phyloP scores from a whole-genome alignment of 805 yeast genomes.

The Lachancea kluyveri region DNA sequence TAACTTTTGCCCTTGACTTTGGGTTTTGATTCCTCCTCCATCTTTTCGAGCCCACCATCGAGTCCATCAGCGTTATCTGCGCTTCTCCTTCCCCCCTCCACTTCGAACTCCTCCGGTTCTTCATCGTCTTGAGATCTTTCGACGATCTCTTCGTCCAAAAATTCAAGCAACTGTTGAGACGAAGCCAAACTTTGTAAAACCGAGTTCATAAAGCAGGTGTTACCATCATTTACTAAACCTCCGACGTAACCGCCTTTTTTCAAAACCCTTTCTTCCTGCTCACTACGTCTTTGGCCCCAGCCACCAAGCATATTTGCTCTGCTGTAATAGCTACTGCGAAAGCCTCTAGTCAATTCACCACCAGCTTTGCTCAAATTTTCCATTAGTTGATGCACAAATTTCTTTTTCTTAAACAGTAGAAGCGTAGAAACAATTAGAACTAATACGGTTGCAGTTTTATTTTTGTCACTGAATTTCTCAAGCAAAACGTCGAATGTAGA shows the following conservation, averaged over 20 bases:
- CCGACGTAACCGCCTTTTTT: conserved; percentile 71
- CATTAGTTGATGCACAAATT: conserved; percentile 6
- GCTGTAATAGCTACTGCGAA: conserved; percentile 11
- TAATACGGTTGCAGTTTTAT: conserved; percentile 4
- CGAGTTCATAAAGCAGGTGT: conserved; percentile 91
- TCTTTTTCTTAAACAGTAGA: conserved; percentile 9
- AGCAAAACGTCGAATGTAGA: conserved; percentile 4
- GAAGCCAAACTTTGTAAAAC: conserved; percentile 81
- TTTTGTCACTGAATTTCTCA: conserved; percentile 3
- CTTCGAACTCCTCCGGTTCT: conserved; percentile 6
- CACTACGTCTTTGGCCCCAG: conserved; percentile 17
- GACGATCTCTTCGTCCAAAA: conserved; percentile 41
- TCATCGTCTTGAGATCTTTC: background rate
- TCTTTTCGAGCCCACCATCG: no score
- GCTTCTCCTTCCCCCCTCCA: conserved; percentile 5
- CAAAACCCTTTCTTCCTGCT: conserved; percentile 32
- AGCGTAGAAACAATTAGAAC: conserved; percentile 7
- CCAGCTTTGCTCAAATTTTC: conserved; percentile 8
- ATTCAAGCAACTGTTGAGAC: conserved; percentile 51
- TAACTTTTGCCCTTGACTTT: conserved; percentile 13
- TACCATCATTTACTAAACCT: conserved; percentile 84
- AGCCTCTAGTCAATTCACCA: conserved; percentile 6
- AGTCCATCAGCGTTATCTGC: no score
- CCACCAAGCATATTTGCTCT: conserved; percentile 13
- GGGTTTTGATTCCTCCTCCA: conserved; percentile 14